These are phyloP conservation scores for Fusarium fujikuroi DNA, from an alignment of 2,329 filamentous ascomycete genomes.

Conservation along the genomic window DNA sequence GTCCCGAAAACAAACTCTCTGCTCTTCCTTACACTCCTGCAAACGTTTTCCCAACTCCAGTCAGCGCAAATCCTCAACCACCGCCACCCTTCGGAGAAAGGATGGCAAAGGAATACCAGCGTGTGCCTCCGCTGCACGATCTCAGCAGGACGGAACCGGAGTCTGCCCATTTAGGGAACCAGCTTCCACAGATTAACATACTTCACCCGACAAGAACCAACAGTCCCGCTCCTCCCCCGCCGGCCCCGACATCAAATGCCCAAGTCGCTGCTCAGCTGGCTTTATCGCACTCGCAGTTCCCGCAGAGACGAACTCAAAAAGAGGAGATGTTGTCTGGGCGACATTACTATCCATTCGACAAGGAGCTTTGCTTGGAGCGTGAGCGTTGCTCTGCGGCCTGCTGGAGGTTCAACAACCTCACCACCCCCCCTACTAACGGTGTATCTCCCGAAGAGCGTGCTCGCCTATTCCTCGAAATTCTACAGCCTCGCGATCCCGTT, in stretches of 20 bases:
- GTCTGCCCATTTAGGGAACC: conserved; percentile 60
- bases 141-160: conserved; percentile 66
- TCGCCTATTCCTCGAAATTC: conserved; percentile 76
- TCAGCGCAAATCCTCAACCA: conserved; percentile 65
- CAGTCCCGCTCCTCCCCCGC: conserved; percentile 56
- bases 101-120: conserved; percentile 68
- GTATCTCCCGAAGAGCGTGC: conserved; percentile 75
- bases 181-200: conserved; percentile 68
- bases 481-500: conserved; percentile 70
- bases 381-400: conserved; percentile 83
- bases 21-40: conserved; percentile 64
- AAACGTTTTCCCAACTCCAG: conserved; percentile 70
- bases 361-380: conserved; percentile 83
- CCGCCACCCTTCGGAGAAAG: conserved; percentile 59
- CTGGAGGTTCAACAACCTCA: conserved; percentile 84
- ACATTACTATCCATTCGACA: conserved; percentile 82
- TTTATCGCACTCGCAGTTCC: conserved; percentile 65
- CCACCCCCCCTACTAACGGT: conserved; percentile 77
- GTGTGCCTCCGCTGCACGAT: conserved; percentile 70
- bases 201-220: conserved; percentile 62
- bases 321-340: conserved; percentile 88
- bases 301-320: conserved; percentile 73
- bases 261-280: conserved; percentile 70
- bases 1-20: conserved; percentile 71
- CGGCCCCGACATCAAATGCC: conserved; percentile 55